Base-by-base conservation (phyloP, 768 basidiomycete species). In the Naganishia vaughanmartiniae region DNA sequence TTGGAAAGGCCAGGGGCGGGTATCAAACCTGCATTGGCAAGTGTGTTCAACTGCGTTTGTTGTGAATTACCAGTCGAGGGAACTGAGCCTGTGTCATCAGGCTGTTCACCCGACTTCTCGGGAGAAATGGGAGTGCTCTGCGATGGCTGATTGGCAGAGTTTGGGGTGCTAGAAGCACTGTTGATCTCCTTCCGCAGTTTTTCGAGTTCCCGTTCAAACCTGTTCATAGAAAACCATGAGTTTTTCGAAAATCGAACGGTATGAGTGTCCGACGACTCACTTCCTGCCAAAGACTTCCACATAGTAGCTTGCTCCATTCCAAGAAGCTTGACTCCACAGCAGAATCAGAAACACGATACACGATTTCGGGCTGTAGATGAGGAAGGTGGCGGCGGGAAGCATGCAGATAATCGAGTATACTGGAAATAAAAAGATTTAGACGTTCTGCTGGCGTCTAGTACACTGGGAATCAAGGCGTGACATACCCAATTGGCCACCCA, bases 271-370 rank as follows among this genome's bases (percentile, higher is more conserved):
- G 24, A 14, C 12, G 15, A 86, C 91, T 74, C 73, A 94, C 93
- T 96, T 95, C 83, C 93, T 87, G 33, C 93, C 93, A 78, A 95
- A 96, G 24, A 96, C 93, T 69, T 96, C 93, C 66, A 96, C 93
- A 80, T 96, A 96, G 84, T 89, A 96, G 19, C 68, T 72, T 17
- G 78, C 93, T 12, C 94, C 94, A 78, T 97, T 98, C 93, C 93
- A 98, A 0, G 53, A 92, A 70, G 90, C 90, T 54, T 93, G 91
- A 19, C 86, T 84, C 76, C 97, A 91, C 54, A 97, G 89, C 73
- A 86, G 73, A 46, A 94, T 82, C 28, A 97, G 82, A 83, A 93
- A 96, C 1, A 85, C 80, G 21, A 86, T 87, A 74, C 91, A 93
- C 87, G 89, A 91, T 69, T 85, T 83, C 3, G 90, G 82, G 75